These are phyloP conservation scores for Fusarium praegraminearum DNA, from an alignment of 2,329 filamentous ascomycete species.

Conservation along the genomic window DNA sequence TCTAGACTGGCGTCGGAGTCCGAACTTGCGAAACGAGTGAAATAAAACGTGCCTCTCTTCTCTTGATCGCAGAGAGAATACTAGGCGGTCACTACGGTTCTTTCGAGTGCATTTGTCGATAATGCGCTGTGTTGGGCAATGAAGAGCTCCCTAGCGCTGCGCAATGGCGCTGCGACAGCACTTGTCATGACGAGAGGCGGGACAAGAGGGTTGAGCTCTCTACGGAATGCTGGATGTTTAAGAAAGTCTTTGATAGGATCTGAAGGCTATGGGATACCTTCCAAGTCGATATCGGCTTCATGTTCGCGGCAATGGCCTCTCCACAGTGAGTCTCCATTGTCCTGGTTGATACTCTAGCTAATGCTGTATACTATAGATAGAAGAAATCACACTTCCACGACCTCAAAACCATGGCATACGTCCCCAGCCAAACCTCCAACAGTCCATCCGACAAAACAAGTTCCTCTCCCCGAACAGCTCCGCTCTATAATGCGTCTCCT, in stretches of 20 bases:
- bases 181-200: conserved; percentile 26
- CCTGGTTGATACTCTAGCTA: conserved; percentile 4
- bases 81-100: not conserved
- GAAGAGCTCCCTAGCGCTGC: conserved; percentile 42
- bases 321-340: conserved; percentile 30
- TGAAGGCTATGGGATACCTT: not conserved
- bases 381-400: conserved; percentile 33
- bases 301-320: conserved; percentile 2
- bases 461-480: conserved; percentile 60
- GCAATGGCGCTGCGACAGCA: conserved; percentile 39
- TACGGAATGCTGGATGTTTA: not conserved
- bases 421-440: conserved; percentile 51
- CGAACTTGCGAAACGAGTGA: conserved; percentile 11
- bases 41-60: conserved; percentile 8
- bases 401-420: conserved; percentile 47
- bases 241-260: not conserved
- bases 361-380: conserved; percentile 29
- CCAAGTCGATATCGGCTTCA: not conserved
- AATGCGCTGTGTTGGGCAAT: conserved; percentile 42
- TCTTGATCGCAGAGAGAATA: not conserved
- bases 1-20: conserved; percentile 24
- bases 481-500: conserved; percentile 67
- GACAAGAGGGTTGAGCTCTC: conserved; percentile 40
- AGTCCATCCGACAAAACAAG: conserved; percentile 50
- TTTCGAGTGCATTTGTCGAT: not conserved